These are phyloP conservation scores for Penicillium sp. DNA, from an alignment of 2,329 filamentous ascomycete genomes.

Conservation along the genomic window DNA sequence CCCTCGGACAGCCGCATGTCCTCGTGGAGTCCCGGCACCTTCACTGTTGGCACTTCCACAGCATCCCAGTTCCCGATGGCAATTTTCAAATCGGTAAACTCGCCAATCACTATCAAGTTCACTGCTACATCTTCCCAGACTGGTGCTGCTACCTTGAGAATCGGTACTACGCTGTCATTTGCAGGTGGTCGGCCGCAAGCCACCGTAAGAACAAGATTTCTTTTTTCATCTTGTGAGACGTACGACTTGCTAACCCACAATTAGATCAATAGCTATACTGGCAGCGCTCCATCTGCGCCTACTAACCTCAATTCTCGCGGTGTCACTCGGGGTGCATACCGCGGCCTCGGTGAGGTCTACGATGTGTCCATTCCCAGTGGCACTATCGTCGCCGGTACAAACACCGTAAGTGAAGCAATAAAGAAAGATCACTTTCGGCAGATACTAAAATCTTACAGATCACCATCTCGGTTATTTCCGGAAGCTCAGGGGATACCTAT, in stretches of 20 bases:
- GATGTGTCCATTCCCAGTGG: slow-evolving; percentile 64
- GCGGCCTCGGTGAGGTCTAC: slow-evolving; percentile 68
- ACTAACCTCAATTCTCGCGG: slow-evolving; percentile 68
- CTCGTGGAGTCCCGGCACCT: slow-evolving; percentile 63
- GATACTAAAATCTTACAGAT: slow-evolving; percentile 39
- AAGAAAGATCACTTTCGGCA: background rate
- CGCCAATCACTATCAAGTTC: slow-evolving; percentile 65
- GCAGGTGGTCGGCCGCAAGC: slow-evolving; percentile 62
- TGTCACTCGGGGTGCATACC: slow-evolving; percentile 68
- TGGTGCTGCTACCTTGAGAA: slow-evolving; percentile 61
- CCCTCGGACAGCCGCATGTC: slow-evolving; percentile 68
- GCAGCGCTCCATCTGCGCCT: slow-evolving; percentile 57
- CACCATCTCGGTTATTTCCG: slow-evolving; percentile 62
- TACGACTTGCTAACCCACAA: background rate
- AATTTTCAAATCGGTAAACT: slow-evolving; percentile 64
- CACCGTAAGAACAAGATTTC: slow-evolving; percentile 28
- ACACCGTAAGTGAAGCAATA: slow-evolving; percentile 48
- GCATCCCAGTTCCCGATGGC: slow-evolving; percentile 67
- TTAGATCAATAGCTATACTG: slow-evolving; percentile 46
- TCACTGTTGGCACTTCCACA: slow-evolving; percentile 62
- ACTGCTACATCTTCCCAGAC: slow-evolving; percentile 56
- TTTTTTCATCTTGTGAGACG: background rate
- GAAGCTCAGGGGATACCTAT: slow-evolving; percentile 59
- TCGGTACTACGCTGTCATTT: slow-evolving; percentile 68
- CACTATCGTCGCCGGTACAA: slow-evolving; percentile 62